A percentile compares a stretch with the other conserved stretches of the same genome.
phyloP scores from a whole-genome alignment of 306 rosid species.

The Fragaria iinumae region DNA sequence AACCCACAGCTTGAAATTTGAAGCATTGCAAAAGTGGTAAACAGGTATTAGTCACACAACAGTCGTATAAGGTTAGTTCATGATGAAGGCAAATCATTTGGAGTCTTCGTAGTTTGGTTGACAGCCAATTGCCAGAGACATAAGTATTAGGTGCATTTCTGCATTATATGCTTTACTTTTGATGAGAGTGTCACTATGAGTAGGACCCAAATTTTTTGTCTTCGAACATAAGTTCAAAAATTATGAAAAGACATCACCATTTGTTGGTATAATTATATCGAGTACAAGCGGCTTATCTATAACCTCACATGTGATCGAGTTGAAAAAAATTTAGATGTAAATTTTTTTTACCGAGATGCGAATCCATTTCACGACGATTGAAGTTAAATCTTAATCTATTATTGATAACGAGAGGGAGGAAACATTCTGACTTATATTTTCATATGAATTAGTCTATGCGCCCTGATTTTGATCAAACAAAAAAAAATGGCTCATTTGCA shows the following conservation, averaged over 20 bases:
- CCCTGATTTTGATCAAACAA: too few species aligned
- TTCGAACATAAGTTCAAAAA: neutral
- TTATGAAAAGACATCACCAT: neutral
- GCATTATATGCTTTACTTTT: conserved; percentile 7
- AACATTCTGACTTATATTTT: too few species aligned
- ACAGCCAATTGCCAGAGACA: conserved; percentile 36
- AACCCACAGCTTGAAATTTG: neutral
- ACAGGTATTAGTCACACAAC: neutral
- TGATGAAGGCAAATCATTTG: neutral
- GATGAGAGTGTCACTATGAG: neutral
- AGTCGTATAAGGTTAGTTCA: neutral
- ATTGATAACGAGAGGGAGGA: too few species aligned
- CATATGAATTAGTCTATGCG: too few species aligned
- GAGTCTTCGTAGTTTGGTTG: neutral
- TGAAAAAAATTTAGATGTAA: too few species aligned
- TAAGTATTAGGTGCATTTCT: neutral
- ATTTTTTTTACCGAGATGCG: too few species aligned
- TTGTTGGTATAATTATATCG: too few species aligned
- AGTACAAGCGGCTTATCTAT: too few species aligned
- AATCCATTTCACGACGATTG: too few species aligned
- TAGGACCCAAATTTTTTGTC: conserved; percentile 19
- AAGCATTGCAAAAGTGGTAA: neutral
- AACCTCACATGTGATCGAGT: too few species aligned
- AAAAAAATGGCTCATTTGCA: too few species aligned
- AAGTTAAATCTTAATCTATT: too few species aligned